Conservation (phyloP, 768 basidiomycete genomes). For the Rickenella mellea region DNA sequence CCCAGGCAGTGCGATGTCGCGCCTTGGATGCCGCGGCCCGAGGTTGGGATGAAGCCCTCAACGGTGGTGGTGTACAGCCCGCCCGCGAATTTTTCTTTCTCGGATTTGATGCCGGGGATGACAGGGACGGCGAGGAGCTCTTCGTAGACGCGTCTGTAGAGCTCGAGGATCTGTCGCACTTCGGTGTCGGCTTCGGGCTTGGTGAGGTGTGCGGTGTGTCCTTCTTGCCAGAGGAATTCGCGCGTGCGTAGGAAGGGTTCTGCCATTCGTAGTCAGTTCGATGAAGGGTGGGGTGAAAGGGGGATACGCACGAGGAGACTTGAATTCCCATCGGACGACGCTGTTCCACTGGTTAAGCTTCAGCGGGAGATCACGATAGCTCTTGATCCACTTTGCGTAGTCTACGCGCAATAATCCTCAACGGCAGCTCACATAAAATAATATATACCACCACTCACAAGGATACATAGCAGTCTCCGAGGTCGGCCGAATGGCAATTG, state of each 20-base stretch:
- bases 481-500: constrained; percentile 95
- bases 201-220: constrained; percentile 90
- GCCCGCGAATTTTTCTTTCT: constrained; percentile 99
- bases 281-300: not conserved
- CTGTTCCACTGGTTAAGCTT: constrained; percentile 99
- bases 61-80: constrained; percentile 97
- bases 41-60: constrained; percentile 95
- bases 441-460: constrained; percentile 41
- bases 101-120: constrained; percentile 93
- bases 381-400: constrained; percentile 98
- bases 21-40: constrained; percentile 95
- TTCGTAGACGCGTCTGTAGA: constrained; percentile 92
- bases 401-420: constrained; percentile 33
- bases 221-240: constrained; percentile 99
- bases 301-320: constrained; percentile 74
- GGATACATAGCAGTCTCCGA: constrained; percentile 99
- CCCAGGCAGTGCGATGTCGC: constrained; percentile 98
- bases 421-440: not conserved
- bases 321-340: constrained; percentile 99
- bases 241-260: constrained; percentile 98
- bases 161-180: constrained; percentile 88
- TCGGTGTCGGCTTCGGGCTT: constrained; percentile 86
- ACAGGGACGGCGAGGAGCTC: constrained; percentile 97
- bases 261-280: constrained; percentile 22
- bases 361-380: constrained; percentile 91